Base-by-base conservation (phyloP, 2,329 filamentous ascomycete species). In the Didymella glomerata region DNA sequence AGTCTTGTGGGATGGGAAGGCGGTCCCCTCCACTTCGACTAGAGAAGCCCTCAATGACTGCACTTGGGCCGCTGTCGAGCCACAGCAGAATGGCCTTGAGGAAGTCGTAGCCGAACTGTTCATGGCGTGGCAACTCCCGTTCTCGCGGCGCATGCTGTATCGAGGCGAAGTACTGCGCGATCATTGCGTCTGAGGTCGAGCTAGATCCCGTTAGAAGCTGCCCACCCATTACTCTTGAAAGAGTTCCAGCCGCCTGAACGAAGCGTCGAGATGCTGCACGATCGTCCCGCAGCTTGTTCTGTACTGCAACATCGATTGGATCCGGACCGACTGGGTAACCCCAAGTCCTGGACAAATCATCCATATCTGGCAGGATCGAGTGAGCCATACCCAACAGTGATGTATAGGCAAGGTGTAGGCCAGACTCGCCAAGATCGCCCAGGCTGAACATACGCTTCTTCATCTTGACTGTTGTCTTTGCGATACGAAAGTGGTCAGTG, bases 31-130 rank as follows among this genome's bases (percentile, higher is more conserved):
- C 77, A 28, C 76, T 72, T 25, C 78, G 76, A 50, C 80, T 77
- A 40, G 83, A 84, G 70, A 89, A 89, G 0, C 84, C 85, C 57
- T 83, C 78, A 2, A 88, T 71, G 10, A 89, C 71, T 27, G 80
- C 80, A 9, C 81, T 77, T 14, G 84, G 76, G 10, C 87, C 87
- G 32, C 85, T 86, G 54, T 86, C 84, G 2, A 89, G 75, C 85
- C 86, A 89, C 1, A 88, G 77, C 2, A 87, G 68, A 42, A 89
- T 86, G 1, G 86, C 85, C 69, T 86, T 87, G 25, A 89, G 66
- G 64, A 89, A 89, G 63, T 89, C 86, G 65, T 88, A 88, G n/a
- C 81, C 81, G 68, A 89, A 89, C 14, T 83, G 82, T 44, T 85
- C 80, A 20, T 79, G 76, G 8, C 58, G 68, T 16, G 72, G 68